These are phyloP conservation scores for Choiromyces venosus DNA, from an alignment of 495 filamentous ascomycete genomes.

Conservation along the genomic window DNA sequence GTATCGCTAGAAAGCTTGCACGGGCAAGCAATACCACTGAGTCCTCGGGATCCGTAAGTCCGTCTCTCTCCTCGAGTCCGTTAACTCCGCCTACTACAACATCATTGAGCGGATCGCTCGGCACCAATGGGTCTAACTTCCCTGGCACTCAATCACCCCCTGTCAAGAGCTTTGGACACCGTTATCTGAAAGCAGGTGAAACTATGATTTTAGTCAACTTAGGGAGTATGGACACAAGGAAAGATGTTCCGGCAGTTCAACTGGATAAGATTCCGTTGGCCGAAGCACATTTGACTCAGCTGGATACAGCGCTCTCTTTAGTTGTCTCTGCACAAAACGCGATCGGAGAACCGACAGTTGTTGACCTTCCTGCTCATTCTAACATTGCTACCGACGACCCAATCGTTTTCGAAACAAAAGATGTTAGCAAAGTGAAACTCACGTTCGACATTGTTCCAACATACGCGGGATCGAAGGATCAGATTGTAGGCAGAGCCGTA, in stretches of 20 bases:
- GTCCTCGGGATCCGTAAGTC: slow-evolving; percentile 20
- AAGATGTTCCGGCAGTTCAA: slow-evolving; percentile 70
- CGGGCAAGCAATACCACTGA: slow-evolving; percentile 10
- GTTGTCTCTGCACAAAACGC: slow-evolving; percentile 88
- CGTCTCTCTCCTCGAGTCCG: slow-evolving; percentile 33
- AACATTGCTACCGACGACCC: slow-evolving; percentile 82
- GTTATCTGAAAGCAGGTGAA: slow-evolving; percentile 76
- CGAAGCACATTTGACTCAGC: slow-evolving; percentile 81
- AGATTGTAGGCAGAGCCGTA: slow-evolving; percentile 85
- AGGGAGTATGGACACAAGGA: slow-evolving; percentile 88
- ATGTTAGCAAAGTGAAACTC: slow-evolving; percentile 75
- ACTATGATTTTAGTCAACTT: slow-evolving; percentile 87
- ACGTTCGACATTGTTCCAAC: slow-evolving; percentile 97
- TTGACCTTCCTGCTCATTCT: slow-evolving; percentile 89
- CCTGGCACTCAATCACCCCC: slow-evolving; percentile 54
- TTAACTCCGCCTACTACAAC: slow-evolving; percentile 19
- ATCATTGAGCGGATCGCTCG: slow-evolving; percentile 18
- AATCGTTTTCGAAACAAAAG: slow-evolving; percentile 74
- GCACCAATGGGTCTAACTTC: slow-evolving; percentile 39
- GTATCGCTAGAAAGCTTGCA: slow-evolving; percentile 55
- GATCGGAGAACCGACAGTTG: slow-evolving; percentile 73
- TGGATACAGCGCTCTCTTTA: slow-evolving; percentile 88
- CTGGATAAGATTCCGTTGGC: slow-evolving; percentile 83
- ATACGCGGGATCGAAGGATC: slow-evolving; percentile 81
- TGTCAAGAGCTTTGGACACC: slow-evolving; percentile 91